Evolutionary conservation across 306 rosid genomes (phyloP), one percentile per base, ranked within the genome.

Genomic region (Prosopis cineraria): DNA sequence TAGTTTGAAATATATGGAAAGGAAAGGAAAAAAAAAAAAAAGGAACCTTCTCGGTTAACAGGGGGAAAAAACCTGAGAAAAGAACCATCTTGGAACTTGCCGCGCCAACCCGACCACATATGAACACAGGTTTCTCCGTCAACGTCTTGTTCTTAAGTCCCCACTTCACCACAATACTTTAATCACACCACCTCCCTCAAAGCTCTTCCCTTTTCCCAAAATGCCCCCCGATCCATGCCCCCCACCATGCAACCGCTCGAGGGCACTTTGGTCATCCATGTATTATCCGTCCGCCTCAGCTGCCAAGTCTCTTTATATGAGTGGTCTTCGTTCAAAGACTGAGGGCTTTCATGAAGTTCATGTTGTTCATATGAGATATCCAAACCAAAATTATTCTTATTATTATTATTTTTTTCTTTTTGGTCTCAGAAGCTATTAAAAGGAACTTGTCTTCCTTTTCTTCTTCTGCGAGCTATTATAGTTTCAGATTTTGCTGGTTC

Each of bases 401-500:
- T n/a, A 47, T 16, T 14, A 63, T 33, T 16, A 12, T 60, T 62
- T 16, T 16, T n/a, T 1, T 2, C 7, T 10, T 36, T 37, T 20
- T 10, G n/a, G 4, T 20, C 17, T 37, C 10, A 6, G 19, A 20
- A 37, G 70, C 48, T 20, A 39, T 37, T 39, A 37, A 37, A 37
- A 43, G 73, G 56, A 25, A 27, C 5, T 10, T 9, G 12, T 3
- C 3, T 45, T 17, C 41, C 3, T 29, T 34, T n/a, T 29, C 5
- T 68, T 30, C 29, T 14, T 27, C 40, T 10, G 7, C 16, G 8
- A 70, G 59, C 74, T 19, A 29, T 0, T 29, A 17, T n/a, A n/a
- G 65, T 34, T 72, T 52, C 45, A 10, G 34, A 34, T 45, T 16
- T 75, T 62, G 29, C 76, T 16, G 75, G 74, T 55, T 20, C 59